These are phyloP conservation scores for Euphorbia tirucalli DNA, from an alignment of 345 rosid species.

Conservation along the genomic window DNA sequence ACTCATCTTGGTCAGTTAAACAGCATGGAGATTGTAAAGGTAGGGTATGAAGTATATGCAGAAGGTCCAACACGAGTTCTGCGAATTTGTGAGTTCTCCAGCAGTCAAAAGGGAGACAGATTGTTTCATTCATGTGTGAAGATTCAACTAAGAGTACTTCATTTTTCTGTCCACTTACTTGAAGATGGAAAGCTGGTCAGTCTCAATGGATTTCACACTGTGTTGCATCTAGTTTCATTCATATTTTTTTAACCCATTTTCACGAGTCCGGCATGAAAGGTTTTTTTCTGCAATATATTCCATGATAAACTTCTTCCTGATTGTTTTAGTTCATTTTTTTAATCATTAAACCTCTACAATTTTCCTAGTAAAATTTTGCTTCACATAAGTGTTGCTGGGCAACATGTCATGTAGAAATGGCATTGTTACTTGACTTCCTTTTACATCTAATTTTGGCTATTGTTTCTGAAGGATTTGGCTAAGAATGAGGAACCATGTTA, in stretches of 20 bases:
- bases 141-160: slow-evolving; percentile 61
- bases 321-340: slow-evolving; percentile 1
- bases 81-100: slow-evolving; percentile 65
- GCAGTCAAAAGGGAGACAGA: slow-evolving; percentile 42
- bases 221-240: not conserved
- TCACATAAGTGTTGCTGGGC: not conserved
- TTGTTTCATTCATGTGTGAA: slow-evolving; percentile 47
- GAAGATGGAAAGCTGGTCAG: slow-evolving; percentile 69
- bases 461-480: slow-evolving; percentile 50
- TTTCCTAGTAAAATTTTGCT: not conserved
- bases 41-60: slow-evolving; percentile 92
- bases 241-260: not conserved
- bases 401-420: not conserved
- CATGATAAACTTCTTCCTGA: not conserved
- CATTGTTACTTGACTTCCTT: not conserved
- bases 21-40: slow-evolving; percentile 47
- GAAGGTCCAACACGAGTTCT: slow-evolving; percentile 83
- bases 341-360: not conserved
- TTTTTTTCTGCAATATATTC: not conserved
- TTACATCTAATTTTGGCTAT: slow-evolving; percentile 23
- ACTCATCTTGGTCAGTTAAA: slow-evolving; percentile 34
- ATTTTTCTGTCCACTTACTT: slow-evolving; percentile 63
- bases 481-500: slow-evolving; percentile 37
- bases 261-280: not conserved
- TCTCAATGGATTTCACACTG: slow-evolving; percentile 12